Conservation (phyloP, 345 rosid genomes). For the Anacardium occidentale region DNA sequence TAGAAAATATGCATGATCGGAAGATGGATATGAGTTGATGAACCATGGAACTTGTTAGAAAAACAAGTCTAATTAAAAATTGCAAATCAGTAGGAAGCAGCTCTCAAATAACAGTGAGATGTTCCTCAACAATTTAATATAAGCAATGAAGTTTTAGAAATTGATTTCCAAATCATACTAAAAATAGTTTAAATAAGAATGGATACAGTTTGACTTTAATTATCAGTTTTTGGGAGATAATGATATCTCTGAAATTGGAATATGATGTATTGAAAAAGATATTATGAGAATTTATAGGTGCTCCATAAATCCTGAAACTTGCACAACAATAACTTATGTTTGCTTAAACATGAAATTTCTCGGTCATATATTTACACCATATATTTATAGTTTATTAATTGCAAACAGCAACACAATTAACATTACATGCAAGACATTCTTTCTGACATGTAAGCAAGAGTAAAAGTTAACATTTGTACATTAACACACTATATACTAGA, state of each 20-base stretch:
- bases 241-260: neutral
- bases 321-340: neutral
- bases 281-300: neutral
- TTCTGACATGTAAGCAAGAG: neutral
- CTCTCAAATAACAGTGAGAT: neutral
- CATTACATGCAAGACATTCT: neutral
- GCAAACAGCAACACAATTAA: neutral
- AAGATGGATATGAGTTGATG: constrained; percentile 2
- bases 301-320: neutral
- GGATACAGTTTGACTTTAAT: neutral
- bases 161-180: neutral
- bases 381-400: neutral
- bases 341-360: neutral
- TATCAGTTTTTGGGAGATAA: neutral
- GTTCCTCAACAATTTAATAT: neutral
- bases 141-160: neutral
- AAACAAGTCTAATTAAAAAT: neutral
- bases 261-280: neutral
- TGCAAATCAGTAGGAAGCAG: neutral
- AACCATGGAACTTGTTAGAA: neutral
- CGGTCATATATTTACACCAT: neutral
- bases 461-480: neutral
- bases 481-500: neutral
- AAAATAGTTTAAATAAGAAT: neutral
- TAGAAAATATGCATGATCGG: neutral